A percentile compares a stretch with the other conserved stretches of the same genome.
Conservation (phyloP, 2,329 filamentous ascomycete genomes). For the Sporothrix mexicana region DNA sequence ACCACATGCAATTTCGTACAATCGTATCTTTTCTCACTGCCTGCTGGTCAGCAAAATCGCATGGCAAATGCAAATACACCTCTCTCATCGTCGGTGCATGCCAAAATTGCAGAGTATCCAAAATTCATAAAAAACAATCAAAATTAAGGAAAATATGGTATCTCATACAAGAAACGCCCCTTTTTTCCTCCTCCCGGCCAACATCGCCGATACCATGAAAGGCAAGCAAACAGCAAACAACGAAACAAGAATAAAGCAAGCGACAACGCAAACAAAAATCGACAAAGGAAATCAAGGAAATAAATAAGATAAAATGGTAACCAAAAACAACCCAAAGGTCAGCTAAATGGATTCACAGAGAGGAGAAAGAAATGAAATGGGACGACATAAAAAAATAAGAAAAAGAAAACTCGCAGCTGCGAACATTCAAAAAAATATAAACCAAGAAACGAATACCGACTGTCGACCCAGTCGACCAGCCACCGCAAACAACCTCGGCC, state of each 20-base stretch:
- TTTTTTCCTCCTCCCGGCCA: constrained; percentile 1
- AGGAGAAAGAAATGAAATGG: constrained; percentile 18
- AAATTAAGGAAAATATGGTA: constrained; percentile 21
- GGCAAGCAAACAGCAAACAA: neutral
- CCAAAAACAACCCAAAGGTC: neutral
- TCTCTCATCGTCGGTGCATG: neutral
- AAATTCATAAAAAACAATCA: neutral
- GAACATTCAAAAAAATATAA: constrained; percentile 13
- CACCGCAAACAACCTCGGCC: neutral
- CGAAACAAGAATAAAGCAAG: constrained; percentile 12
- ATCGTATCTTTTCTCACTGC: neutral
- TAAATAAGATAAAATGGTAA: neutral
- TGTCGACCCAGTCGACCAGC: constrained; percentile 9
- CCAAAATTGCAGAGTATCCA: neutral
- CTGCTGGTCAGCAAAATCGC: neutral
- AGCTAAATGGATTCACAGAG: neutral
- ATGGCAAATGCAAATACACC: neutral
- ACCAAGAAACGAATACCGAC: constrained; percentile 23
- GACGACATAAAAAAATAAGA: neutral
- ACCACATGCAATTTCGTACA: constrained; percentile 10
- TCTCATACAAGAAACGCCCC: constrained; percentile 23
- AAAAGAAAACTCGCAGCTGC: neutral
- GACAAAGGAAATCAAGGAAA: neutral
- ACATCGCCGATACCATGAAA: constrained; percentile 3
- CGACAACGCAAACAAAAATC: neutral